A percentile compares a stretch with the other conserved stretches of the same genome.
These are phyloP conservation scores for Metschnikowia reukaufii DNA, from an alignment of 805 yeast genomes.

Conservation along the genomic window DNA sequence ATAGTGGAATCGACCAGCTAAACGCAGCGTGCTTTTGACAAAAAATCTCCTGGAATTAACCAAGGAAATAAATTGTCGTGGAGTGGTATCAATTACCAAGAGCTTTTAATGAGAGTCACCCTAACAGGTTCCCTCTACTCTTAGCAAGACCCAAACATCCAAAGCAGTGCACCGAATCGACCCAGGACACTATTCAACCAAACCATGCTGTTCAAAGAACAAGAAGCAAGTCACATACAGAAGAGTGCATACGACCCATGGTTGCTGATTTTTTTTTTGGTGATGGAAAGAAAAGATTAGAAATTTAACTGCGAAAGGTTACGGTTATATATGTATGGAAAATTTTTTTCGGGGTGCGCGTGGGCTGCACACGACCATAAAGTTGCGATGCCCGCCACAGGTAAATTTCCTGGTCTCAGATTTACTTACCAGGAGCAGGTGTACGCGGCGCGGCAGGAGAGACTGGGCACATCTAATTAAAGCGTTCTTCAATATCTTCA, in stretches of 20 bases:
- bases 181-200: constrained; percentile 27
- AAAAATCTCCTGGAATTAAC: background rate
- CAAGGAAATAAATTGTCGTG: constrained; percentile 1
- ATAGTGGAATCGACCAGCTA: constrained; percentile 58
- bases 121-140: constrained; percentile 23
- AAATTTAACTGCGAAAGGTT: background rate
- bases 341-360: constrained; percentile 20
- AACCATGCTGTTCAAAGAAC: constrained; percentile 16
- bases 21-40: constrained; percentile 8
- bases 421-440: constrained; percentile 3
- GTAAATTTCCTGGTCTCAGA: constrained; percentile 1
- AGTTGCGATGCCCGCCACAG: constrained; percentile 5
- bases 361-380: constrained; percentile 10
- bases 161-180: constrained; percentile 24
- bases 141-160: constrained; percentile 31
- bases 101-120: constrained; percentile 16
- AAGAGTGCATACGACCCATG: constrained; percentile 99
- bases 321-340: constrained; percentile 19
- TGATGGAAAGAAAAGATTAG: constrained; percentile 8
- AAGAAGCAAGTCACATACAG: constrained; percentile 60
- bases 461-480: constrained; percentile 5
- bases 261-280: constrained; percentile 50
- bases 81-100: constrained; percentile 27
- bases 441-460: background rate
- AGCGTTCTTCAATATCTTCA: constrained; percentile 49